These are phyloP conservation scores for Boletus coccyginus DNA, from an alignment of 768 basidiomycete species.

Conservation along the genomic window DNA sequence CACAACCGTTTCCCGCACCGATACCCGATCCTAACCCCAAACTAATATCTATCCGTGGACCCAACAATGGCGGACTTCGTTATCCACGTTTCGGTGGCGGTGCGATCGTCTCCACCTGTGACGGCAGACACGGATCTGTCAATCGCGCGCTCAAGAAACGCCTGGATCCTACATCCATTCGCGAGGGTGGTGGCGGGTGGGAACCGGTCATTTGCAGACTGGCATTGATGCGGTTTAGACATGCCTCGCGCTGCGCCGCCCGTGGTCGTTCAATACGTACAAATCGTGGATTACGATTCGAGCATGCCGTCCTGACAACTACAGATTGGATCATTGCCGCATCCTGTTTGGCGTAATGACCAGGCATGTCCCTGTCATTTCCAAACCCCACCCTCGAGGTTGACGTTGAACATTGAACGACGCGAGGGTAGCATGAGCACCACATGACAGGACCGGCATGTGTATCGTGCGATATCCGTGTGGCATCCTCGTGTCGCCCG, in stretches of 20 bases:
- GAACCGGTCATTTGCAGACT: slow-evolving; percentile 8
- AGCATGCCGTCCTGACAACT: neutral
- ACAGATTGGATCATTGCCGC: neutral
- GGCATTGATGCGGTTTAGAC: neutral
- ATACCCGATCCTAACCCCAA: too few species aligned
- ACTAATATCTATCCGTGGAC: too few species aligned
- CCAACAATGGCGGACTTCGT: too few species aligned
- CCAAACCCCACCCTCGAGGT: neutral
- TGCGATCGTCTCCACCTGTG: neutral
- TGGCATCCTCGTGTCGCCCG: neutral
- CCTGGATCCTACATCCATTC: too few species aligned
- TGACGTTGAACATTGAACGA: neutral
- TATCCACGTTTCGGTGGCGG: slow-evolving; percentile 1
- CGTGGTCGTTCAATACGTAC: neutral
- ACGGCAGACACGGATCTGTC: too few species aligned
- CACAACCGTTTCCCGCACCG: too few species aligned
- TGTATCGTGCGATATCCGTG: neutral
- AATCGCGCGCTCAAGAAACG: too few species aligned
- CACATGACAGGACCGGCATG: too few species aligned
- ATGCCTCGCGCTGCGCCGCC: neutral
- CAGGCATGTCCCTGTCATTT: neutral
- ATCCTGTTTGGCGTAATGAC: neutral
- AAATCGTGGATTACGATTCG: slow-evolving; percentile 1
- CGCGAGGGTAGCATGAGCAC: too few species aligned
- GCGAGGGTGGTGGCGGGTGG: slow-evolving; percentile 17